Evolutionary conservation across 345 rosid genomes (phyloP).

Genomic region (Toxicodendron radicans): DNA sequence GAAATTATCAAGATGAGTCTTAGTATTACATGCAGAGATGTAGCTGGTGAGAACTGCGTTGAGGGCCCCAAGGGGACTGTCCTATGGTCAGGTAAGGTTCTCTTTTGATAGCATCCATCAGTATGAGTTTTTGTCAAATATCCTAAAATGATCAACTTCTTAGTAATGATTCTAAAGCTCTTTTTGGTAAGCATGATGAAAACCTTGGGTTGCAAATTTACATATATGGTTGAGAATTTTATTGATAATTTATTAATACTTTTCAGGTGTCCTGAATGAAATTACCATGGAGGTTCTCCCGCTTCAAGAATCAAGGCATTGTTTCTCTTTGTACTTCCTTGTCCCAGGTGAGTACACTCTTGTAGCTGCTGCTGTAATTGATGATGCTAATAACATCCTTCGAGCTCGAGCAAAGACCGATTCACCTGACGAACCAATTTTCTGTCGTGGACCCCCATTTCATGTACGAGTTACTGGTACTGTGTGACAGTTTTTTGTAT

Average conservation of each 20-base stretch:
- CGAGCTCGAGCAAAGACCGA: constrained; percentile 77
- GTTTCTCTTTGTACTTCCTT: constrained; percentile 82
- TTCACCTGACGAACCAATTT: constrained; percentile 80
- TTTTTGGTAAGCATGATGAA: background rate
- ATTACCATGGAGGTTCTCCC: constrained; percentile 79
- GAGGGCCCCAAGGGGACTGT: constrained; percentile 90
- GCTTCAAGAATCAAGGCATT: constrained; percentile 65
- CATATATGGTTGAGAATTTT: too few relatives aligned
- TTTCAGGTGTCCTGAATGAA: constrained; percentile 71
- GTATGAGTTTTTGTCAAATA: background rate
- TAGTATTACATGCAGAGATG: constrained; percentile 84
- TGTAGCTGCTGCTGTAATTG: constrained; percentile 83
- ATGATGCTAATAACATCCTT: constrained; percentile 78
- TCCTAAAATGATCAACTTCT: background rate
- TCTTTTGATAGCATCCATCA: background rate
- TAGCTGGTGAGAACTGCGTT: constrained; percentile 88
- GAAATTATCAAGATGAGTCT: constrained; percentile 81
- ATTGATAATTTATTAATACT: too few relatives aligned
- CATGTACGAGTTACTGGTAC: constrained; percentile 71
- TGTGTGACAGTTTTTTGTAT: constrained; percentile 26
- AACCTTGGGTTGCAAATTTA: background rate
- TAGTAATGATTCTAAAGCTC: background rate
- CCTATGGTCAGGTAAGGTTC: constrained; percentile 78
- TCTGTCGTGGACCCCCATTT: constrained; percentile 94
- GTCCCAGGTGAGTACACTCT: constrained; percentile 94